Conservation (phyloP, 495 filamentous ascomycete species). For the Penicillium angulare region DNA sequence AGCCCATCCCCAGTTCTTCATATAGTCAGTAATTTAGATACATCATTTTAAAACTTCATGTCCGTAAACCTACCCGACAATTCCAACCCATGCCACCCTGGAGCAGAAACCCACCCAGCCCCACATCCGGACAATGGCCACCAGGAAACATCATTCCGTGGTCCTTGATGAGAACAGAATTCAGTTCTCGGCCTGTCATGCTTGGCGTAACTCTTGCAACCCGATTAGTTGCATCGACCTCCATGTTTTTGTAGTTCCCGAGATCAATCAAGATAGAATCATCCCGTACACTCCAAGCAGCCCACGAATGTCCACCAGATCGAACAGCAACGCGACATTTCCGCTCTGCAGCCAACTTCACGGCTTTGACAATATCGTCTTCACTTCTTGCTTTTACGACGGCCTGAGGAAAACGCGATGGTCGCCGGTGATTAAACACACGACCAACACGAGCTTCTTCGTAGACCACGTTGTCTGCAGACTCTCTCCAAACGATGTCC, state of each 20-base stretch:
- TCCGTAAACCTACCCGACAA: constrained; percentile 32
- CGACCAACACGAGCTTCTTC: constrained; percentile 32
- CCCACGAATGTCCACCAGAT: constrained; percentile 55
- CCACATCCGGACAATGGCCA: constrained; percentile 57
- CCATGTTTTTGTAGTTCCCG: constrained; percentile 30
- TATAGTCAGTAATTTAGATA: background rate
- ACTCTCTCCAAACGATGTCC: constrained; percentile 15
- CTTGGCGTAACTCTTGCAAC: constrained; percentile 43
- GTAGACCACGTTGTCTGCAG: constrained; percentile 15
- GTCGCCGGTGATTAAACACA: constrained; percentile 38
- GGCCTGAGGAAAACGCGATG: constrained; percentile 42
- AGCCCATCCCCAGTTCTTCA: constrained; percentile 54
- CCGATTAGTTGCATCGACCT: constrained; percentile 30
- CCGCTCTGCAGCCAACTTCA: constrained; percentile 40
- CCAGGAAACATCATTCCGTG: constrained; percentile 47
- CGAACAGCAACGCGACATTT: constrained; percentile 46
- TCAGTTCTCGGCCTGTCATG: constrained; percentile 43
- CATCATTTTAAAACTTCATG: background rate
- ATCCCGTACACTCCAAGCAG: constrained; percentile 50
- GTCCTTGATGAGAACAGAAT: constrained; percentile 28
- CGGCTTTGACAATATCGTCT: constrained; percentile 41
- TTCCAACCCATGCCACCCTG: constrained; percentile 60
- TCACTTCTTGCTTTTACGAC: constrained; percentile 39
- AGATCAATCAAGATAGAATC: constrained; percentile 53
- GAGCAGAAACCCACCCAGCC: constrained; percentile 53